These are phyloP conservation scores for Metarhizium humberi DNA, from an alignment of 2,329 filamentous ascomycete species.

Conservation along the genomic window DNA sequence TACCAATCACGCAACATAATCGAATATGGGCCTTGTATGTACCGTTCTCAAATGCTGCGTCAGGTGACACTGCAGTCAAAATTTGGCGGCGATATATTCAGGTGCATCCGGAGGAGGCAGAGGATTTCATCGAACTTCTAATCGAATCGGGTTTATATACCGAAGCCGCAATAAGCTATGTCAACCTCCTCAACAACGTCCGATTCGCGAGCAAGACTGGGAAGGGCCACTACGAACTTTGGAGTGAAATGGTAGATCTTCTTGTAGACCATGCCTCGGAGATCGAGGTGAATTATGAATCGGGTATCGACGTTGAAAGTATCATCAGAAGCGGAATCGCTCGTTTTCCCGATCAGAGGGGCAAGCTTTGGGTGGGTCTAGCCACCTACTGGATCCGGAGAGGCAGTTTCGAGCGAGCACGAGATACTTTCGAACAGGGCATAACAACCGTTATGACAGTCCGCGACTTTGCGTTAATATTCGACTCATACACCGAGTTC, in stretches of 20 bases:
- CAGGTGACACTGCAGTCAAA: slow-evolving; percentile 81
- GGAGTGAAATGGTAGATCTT: slow-evolving; percentile 95
- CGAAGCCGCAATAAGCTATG: slow-evolving; percentile 85
- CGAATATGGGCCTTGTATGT: slow-evolving; percentile 90
- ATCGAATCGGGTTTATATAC: slow-evolving; percentile 75
- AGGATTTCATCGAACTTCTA: slow-evolving; percentile 90
- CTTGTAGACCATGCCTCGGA: slow-evolving; percentile 84
- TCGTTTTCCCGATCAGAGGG: slow-evolving; percentile 85
- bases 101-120: slow-evolving; percentile 86
- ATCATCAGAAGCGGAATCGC: slow-evolving; percentile 89
- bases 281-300: slow-evolving; percentile 70
- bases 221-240: slow-evolving; percentile 92
- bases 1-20: slow-evolving; percentile 92
- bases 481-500: slow-evolving; percentile 93
- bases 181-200: slow-evolving; percentile 82
- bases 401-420: slow-evolving; percentile 83
- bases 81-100: slow-evolving; percentile 97
- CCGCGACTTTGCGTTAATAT: slow-evolving; percentile 90
- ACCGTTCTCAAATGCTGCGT: slow-evolving; percentile 83
- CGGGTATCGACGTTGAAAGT: slow-evolving; percentile 79
- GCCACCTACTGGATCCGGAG: slow-evolving; percentile 95
- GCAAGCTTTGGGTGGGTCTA: slow-evolving; percentile 88
- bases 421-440: slow-evolving; percentile 92
- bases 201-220: slow-evolving; percentile 87
- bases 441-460: slow-evolving; percentile 98